Evolutionary conservation across 2,329 filamentous ascomycete species (phyloP).

Genomic region (Calonectria honghensis): DNA sequence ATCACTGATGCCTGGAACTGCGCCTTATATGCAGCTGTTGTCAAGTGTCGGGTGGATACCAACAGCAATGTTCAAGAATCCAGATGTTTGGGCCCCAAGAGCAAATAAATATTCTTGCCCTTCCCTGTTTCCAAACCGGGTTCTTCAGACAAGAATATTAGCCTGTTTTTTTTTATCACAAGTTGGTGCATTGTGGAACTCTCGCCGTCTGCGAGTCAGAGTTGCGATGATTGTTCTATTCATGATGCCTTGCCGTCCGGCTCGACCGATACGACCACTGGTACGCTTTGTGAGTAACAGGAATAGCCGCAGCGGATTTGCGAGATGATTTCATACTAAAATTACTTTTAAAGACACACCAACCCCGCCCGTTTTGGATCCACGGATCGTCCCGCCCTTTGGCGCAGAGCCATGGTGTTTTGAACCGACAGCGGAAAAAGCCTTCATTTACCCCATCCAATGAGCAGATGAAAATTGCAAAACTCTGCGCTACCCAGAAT

Average conservation of each 20-base stretch:
- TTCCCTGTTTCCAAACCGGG: not conserved
- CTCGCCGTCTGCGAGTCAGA: not conserved
- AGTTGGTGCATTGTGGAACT: not conserved
- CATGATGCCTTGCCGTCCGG: not conserved
- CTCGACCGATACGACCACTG: not conserved
- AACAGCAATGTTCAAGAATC: not conserved
- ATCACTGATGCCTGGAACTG: not conserved
- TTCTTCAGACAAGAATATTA: not conserved
- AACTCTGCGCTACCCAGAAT: not conserved
- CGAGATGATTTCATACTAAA: not conserved
- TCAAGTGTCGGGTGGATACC: not conserved
- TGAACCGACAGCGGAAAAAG: not conserved
- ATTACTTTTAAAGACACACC: not conserved
- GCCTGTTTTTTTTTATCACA: not conserved
- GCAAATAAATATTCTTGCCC: not conserved
- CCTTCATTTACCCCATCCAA: not conserved
- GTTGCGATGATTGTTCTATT: not conserved
- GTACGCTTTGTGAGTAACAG: not conserved
- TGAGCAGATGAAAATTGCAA: not conserved
- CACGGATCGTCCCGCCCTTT: not conserved
- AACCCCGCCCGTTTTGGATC: not conserved
- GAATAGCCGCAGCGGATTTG: too few relatives aligned
- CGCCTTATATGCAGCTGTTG: not conserved
- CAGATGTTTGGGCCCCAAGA: not conserved
- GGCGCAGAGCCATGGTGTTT: not conserved